Percentiles rank a stretch among this genome's conserved stretches.
Conservation (phyloP, 2,329 filamentous ascomycete species). For the Chaetoscypha palmicola region DNA sequence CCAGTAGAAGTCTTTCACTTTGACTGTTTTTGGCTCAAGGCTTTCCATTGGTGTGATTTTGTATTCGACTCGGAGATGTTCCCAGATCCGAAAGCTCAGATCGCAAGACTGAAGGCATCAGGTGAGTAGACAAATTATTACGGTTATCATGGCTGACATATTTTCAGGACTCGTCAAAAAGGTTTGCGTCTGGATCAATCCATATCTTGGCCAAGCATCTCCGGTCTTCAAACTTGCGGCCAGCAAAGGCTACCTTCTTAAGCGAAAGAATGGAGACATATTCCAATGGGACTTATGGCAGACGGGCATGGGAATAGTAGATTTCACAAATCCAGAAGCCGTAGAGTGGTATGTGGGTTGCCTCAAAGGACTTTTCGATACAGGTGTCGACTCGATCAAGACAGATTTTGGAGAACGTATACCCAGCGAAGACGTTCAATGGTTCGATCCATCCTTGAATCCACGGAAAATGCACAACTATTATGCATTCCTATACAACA, state of each 20-base stretch:
- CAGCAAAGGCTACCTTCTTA: slow-evolving; percentile 51
- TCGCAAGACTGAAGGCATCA: slow-evolving; percentile 45
- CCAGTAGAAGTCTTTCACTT: slow-evolving; percentile 57
- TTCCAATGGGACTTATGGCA: slow-evolving; percentile 62
- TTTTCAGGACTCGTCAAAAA: slow-evolving; percentile 32
- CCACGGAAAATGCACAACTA: slow-evolving; percentile 57
- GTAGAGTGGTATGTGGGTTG: slow-evolving; percentile 47
- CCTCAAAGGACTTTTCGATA: slow-evolving; percentile 47
- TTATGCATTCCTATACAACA: slow-evolving; percentile 56
- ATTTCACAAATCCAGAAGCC: slow-evolving; percentile 56
- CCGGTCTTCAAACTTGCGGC: slow-evolving; percentile 50
- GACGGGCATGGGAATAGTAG: slow-evolving; percentile 55
- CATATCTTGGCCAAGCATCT: slow-evolving; percentile 54
- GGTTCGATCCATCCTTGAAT: slow-evolving; percentile 43
- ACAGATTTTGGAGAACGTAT: slow-evolving; percentile 59
- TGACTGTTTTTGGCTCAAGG: slow-evolving; percentile 57
- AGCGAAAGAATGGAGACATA: slow-evolving; percentile 49
- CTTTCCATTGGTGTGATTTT: slow-evolving; percentile 60
- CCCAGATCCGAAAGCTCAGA: slow-evolving; percentile 49
- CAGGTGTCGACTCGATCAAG: slow-evolving; percentile 55
- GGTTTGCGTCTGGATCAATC: slow-evolving; percentile 56
- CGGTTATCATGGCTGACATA: no score
- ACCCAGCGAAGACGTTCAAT: slow-evolving; percentile 46
- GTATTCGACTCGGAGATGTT: slow-evolving; percentile 51
- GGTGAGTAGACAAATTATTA: no score